phyloP scores from a whole-genome alignment of 441 rosid genomes.

The Erodium trifolium region DNA sequence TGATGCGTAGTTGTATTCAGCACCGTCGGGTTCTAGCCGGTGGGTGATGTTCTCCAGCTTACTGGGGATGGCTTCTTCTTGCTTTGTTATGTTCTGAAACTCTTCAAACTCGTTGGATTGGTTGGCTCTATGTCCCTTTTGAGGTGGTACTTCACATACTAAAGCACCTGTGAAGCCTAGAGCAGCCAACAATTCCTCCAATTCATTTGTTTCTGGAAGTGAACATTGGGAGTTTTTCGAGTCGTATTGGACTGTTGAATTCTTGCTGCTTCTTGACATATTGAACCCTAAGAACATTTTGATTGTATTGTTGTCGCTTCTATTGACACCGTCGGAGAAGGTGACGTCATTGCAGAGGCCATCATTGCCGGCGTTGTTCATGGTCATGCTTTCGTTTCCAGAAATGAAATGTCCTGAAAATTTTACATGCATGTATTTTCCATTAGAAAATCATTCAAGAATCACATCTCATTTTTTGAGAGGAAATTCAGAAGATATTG shows the following conservation, averaged over 20 bases:
- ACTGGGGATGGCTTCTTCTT: conserved; percentile 48
- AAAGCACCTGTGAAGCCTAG: conserved; percentile 37
- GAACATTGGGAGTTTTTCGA: conserved; percentile 31
- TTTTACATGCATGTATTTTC: conserved; percentile 3
- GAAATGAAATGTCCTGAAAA: conserved; percentile 26
- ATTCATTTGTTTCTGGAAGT: conserved; percentile 25
- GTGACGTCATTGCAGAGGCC: conserved; percentile 11
- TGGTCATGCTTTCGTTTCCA: conserved; percentile 17
- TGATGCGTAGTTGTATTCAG: conserved; percentile 79
- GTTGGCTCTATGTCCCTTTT: conserved; percentile 20
- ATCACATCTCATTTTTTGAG: no score
- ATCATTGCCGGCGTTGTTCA: conserved; percentile 18
- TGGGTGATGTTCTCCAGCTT: conserved; percentile 50
- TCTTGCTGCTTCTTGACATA: conserved; percentile 25
- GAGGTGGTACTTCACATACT: conserved; percentile 31
- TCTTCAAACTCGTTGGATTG: conserved; percentile 46
- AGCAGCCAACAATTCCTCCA: conserved; percentile 41
- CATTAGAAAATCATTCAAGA: conserved; percentile 1
- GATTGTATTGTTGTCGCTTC: conserved; percentile 20
- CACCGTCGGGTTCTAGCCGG: conserved; percentile 81
- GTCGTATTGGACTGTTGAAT: conserved; percentile 29
- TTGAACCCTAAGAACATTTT: conserved; percentile 32
- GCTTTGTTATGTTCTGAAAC: conserved; percentile 55
- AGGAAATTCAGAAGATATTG: no score
- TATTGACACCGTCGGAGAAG: conserved; percentile 16